Evolutionary conservation across 2,329 filamentous ascomycete species (phyloP), one percentile per base, ranked within the genome.

Genomic region (Raffaelea arxii): DNA sequence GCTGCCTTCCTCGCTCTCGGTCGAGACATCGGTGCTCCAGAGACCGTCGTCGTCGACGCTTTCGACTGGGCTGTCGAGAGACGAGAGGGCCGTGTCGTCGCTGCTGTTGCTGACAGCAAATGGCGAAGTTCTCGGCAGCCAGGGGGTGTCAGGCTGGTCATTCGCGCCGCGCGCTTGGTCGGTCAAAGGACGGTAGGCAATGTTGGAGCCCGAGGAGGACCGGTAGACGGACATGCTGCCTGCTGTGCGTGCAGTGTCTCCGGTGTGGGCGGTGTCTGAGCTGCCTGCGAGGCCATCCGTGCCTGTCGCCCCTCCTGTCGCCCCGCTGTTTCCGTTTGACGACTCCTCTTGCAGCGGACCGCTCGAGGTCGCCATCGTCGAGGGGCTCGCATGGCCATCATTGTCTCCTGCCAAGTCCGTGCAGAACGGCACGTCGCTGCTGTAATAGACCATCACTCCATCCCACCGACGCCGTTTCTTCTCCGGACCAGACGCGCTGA

Each of bases 361-460:
- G 10, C 65, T 66, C n/a, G 69, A 70, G 4, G 67, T 65, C 62
- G 74, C 63, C 48, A 75, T 68, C 1, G 74, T 71, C 2, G 69
- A 59, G 1, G 71, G 69, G 0, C 69, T 72, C 2, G 62, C 51
- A 21, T 72, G 70, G 2, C 70, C 71, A 2, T 47, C 32, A 39
- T 46, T 50, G 54, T 89, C 83, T 2, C 82, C 82, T 16, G 82
- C 86, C 4, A 92, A 65, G 59, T 94, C 88, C 1, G 82, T 89
- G 60, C 81, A 92, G 60, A 92, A 94, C 0, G 77, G 78, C 2
- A 84, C 83, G 23, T 84, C 85, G 50, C 76, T 86, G 50, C 76
- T 86, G 60, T 91, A 94, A 58, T 90, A 94, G 18, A 91, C 88
- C 53, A 94, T 84, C 1, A 84, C 80, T 9, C 86, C 87, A 49